Evolutionary conservation across 768 basidiomycete genomes (phyloP).

Genomic region (Phanerochaete carnosa): DNA sequence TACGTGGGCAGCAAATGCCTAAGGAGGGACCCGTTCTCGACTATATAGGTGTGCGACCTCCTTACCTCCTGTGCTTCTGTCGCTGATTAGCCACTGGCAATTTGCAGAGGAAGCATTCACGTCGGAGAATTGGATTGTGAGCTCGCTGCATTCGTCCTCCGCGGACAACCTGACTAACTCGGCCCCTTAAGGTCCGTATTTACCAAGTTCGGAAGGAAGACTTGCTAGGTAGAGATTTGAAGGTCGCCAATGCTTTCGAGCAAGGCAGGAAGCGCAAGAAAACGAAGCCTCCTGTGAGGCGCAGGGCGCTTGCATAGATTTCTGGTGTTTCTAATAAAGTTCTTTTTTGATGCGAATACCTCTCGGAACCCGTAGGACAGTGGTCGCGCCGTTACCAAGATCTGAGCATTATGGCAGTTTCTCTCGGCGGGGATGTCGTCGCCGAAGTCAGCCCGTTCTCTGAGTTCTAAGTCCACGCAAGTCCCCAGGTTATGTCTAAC

Average conservation of each 20-base stretch:
- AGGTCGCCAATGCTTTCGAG: conserved; percentile 80
- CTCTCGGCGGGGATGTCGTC: background rate
- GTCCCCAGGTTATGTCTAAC: background rate
- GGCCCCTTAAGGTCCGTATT: conserved; percentile 66
- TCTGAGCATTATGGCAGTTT: background rate
- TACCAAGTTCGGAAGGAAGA: conserved; percentile 96
- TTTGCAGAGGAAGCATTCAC: conserved; percentile 92
- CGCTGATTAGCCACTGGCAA: conserved; percentile 2
- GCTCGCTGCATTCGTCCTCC: conserved; percentile 24
- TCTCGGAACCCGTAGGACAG: background rate
- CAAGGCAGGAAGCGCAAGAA: conserved; percentile 90
- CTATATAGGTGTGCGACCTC: conserved; percentile 59
- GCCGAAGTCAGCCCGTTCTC: background rate
- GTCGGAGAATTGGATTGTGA: conserved; percentile 98
- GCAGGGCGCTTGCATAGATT: conserved; percentile 43
- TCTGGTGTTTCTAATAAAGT: background rate
- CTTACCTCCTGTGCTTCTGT: conserved; percentile 5
- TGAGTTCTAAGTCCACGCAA: background rate
- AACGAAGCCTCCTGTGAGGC: conserved; percentile 60
- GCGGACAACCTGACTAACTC: background rate
- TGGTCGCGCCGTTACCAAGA: background rate
- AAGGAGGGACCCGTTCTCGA: conserved; percentile 77
- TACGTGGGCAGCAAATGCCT: conserved; percentile 84
- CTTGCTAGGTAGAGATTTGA: conserved; percentile 82
- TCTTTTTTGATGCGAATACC: background rate